These are phyloP conservation scores for Salix udensis DNA, from an alignment of 345 rosid genomes.

Conservation along the genomic window DNA sequence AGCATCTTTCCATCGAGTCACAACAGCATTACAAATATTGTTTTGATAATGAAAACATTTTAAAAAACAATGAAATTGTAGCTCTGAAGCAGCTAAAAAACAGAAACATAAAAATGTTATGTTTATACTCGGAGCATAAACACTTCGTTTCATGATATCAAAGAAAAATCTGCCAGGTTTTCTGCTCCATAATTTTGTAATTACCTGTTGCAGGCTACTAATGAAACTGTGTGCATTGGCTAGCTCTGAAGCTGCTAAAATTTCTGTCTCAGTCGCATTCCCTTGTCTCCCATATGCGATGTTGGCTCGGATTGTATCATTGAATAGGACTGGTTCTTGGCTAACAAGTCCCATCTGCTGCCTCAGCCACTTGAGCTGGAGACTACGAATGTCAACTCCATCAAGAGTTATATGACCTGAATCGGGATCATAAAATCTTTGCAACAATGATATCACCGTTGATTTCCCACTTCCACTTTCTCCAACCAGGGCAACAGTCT, in stretches of 20 bases:
- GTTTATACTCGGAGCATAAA: too few relatives aligned
- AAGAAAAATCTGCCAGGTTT: slow-evolving; percentile 9
- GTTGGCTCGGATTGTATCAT: slow-evolving; percentile 69
- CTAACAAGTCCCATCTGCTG: slow-evolving; percentile 76
- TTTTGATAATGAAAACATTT: too few relatives aligned
- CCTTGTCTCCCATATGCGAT: slow-evolving; percentile 80
- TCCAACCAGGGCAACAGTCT: slow-evolving; percentile 84
- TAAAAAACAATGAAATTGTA: too few relatives aligned
- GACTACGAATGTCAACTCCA: slow-evolving; percentile 55
- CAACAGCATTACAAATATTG: too few relatives aligned
- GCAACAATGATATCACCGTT: slow-evolving; percentile 61
- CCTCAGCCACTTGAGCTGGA: slow-evolving; percentile 69
- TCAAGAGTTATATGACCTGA: slow-evolving; percentile 69
- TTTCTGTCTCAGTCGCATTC: slow-evolving; percentile 60
- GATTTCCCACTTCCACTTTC: slow-evolving; percentile 91
- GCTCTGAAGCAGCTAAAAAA: too few relatives aligned
- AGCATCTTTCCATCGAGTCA: neutral
- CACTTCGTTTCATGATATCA: too few relatives aligned
- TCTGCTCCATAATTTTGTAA: too few relatives aligned
- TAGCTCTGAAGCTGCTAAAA: slow-evolving; percentile 57
- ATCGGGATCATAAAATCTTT: slow-evolving; percentile 75
- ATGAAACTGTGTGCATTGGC: slow-evolving; percentile 86
- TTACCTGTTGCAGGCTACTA: slow-evolving; percentile 72
- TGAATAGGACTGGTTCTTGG: slow-evolving; percentile 75
- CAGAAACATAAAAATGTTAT: too few relatives aligned